These are phyloP conservation scores for Leccinum imitatum DNA, from an alignment of 768 basidiomycete genomes.

Conservation along the genomic window DNA sequence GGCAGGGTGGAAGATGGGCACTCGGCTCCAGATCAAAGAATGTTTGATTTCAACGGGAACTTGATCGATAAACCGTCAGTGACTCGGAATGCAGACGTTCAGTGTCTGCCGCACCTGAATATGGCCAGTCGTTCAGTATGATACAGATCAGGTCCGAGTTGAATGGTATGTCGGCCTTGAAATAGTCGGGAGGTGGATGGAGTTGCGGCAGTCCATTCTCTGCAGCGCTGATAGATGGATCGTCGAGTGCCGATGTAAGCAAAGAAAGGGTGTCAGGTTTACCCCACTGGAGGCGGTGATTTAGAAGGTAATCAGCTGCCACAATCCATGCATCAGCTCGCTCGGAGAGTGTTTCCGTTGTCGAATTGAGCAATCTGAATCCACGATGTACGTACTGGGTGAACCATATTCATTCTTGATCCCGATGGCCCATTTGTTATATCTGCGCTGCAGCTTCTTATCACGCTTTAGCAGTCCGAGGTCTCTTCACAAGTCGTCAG, in stretches of 20 bases:
- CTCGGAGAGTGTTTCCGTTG: not conserved
- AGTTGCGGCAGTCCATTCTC: not conserved
- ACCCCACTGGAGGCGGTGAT: slow-evolving; percentile 75
- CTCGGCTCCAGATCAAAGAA: slow-evolving; percentile 71
- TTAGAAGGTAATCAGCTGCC: slow-evolving; percentile 69
- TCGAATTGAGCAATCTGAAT: not conserved
- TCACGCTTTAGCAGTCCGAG: slow-evolving; percentile 80
- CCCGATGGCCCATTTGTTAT: slow-evolving; percentile 54
- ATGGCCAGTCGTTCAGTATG: slow-evolving; percentile 86
- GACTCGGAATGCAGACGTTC: not conserved
- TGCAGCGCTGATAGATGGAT: slow-evolving; percentile 23
- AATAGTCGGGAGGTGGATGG: slow-evolving; percentile 48
- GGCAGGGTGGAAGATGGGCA: slow-evolving; percentile 66
- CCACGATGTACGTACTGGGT: slow-evolving; percentile 47
- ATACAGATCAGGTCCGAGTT: slow-evolving; percentile 57
- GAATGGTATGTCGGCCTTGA: slow-evolving; percentile 58
- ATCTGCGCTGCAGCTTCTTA: slow-evolving; percentile 63
- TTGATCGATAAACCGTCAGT: slow-evolving; percentile 12
- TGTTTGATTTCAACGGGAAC: slow-evolving; percentile 77
- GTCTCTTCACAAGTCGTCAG: slow-evolving; percentile 48
- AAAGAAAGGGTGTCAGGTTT: slow-evolving; percentile 62
- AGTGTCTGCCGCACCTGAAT: slow-evolving; percentile 55
- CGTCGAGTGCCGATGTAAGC: slow-evolving; percentile 53
- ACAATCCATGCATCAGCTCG: not conserved
- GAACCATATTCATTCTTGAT: slow-evolving; percentile 64